Evolutionary conservation across 1,139 yeast genomes (phyloP).

Genomic region (Yamadazyma friedrichii): DNA sequence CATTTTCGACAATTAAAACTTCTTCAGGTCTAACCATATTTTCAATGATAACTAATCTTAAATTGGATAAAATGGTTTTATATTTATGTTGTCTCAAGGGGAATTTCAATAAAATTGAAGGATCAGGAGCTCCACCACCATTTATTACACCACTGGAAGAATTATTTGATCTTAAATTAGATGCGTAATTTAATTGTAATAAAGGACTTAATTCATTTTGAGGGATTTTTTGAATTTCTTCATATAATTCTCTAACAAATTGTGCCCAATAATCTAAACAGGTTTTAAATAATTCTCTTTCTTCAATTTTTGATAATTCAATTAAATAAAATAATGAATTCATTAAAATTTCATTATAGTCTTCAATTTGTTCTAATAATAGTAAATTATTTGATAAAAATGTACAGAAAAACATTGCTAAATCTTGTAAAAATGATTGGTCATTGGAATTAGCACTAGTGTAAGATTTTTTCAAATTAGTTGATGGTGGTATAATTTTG

Average conservation of each 20-base stretch:
- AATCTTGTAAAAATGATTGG: conserved; percentile 92
- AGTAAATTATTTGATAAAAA: conserved; percentile 75
- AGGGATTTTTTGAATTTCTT: conserved; percentile 83
- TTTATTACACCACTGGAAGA: conserved; percentile 8
- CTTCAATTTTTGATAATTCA: conserved; percentile 87
- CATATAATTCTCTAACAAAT: conserved; percentile 75
- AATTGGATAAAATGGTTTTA: conserved; percentile 67
- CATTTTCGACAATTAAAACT: conserved; percentile 93
- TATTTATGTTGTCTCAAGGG: conserved; percentile 88
- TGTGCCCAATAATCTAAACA: conserved; percentile 93
- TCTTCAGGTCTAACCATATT: conserved; percentile 99
- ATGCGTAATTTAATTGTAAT: conserved; percentile 64
- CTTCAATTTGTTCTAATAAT: conserved; percentile 66
- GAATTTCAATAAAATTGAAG: conserved; percentile 68
- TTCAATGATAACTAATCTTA: conserved; percentile 89
- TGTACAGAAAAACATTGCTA: conserved; percentile 89
- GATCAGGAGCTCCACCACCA: conserved; percentile 81
- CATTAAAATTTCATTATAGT: conserved; percentile 57
- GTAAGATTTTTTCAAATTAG: conserved; percentile 75
- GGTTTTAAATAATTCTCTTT: conserved; percentile 92
- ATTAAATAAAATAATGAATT: conserved; percentile 79
- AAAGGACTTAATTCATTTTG: conserved; percentile 69
- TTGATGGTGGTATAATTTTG: conserved; percentile 67
- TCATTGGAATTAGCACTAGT: conserved; percentile 75
- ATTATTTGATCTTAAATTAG: conserved; percentile 40